Evolutionary conservation across 371 early-diverging fungal genomes (phyloP), one percentile per base, ranked within the genome.

Genomic region (Mortierella sp.): DNA sequence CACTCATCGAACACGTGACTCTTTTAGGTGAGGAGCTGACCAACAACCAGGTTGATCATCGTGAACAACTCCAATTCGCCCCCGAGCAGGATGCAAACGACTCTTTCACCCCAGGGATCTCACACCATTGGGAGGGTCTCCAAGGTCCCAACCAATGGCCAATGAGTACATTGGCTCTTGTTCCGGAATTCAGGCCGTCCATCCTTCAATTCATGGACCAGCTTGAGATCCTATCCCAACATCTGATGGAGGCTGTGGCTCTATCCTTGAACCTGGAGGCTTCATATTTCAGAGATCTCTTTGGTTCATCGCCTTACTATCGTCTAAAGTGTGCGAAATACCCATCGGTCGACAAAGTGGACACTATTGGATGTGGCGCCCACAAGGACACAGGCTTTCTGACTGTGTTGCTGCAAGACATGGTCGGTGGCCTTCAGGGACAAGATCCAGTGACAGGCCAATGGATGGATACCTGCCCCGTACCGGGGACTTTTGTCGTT

Each of bases 391-490:
- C 76, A 8, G 90, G 88, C 0, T 83, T 88, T 45, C 63, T 90
- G 58, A 85, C 90, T 0, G 64, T 90, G 0, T 66, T 90, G 1
- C 77, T 86, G 9, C 90, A 90, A 72, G 90, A 84, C 49, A 70
- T 80, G 44, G 80, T 88, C 12, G 87, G 87, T 21, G 90, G 90
- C 0, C 68, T 90, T 27, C 89, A 90, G 53, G 90, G 90, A 7
- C 90, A 90, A 55, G 80, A 83, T 44, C 80, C 82, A n/a, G 54
- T 67, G 14, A 57, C 76, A 6, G 86, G 89, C 1, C 49, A 77
- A 41, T 90, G 90, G 90, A 74, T 89, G 79, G 85, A 89, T 22
- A 88, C 86, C 0, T 62, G 71, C 0, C 86, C 90, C 0, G 66
- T 88, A 1, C 84, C 85, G 0, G 66, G 82, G n/a, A 87, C 89